phyloP scores from a whole-genome alignment of 192 early-diverging fungal genomes.

The Backusella westeae region DNA sequence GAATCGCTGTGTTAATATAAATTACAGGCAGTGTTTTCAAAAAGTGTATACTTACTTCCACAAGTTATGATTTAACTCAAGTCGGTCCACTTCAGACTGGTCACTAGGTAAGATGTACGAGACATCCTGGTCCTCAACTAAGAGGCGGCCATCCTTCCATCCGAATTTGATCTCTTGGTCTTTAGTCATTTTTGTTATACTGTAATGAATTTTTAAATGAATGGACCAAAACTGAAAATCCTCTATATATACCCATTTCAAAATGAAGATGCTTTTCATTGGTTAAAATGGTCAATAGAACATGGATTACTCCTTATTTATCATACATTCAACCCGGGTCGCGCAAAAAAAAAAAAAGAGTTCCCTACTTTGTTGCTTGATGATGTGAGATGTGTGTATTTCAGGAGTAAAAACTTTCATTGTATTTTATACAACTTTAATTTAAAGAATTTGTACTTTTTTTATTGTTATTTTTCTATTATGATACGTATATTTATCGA shows the following conservation, averaged over 20 bases:
- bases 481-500: too few relatives aligned
- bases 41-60: slow-evolving; percentile 20
- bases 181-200: background rate
- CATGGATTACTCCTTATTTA: background rate
- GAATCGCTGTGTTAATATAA: background rate
- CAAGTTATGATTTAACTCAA: slow-evolving; percentile 27
- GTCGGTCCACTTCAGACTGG: slow-evolving; percentile 22
- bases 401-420: background rate
- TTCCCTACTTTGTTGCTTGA: background rate
- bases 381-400: background rate
- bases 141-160: slow-evolving; percentile 14
- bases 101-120: slow-evolving; percentile 34
- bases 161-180: background rate
- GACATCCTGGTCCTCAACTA: slow-evolving; percentile 13
- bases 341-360: background rate
- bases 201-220: background rate
- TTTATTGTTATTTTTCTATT: too few relatives aligned
- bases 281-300: background rate
- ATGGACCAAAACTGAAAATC: background rate
- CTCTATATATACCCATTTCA: background rate
- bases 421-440: background rate
- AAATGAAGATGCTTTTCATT: background rate
- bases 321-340: background rate
- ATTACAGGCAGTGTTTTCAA: background rate
- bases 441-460: too few relatives aligned